Percentiles rank a stretch among this genome's conserved stretches.
phyloP scores from a whole-genome alignment of 2,329 filamentous ascomycete species.

The Paracoccidioides brasiliensis region DNA sequence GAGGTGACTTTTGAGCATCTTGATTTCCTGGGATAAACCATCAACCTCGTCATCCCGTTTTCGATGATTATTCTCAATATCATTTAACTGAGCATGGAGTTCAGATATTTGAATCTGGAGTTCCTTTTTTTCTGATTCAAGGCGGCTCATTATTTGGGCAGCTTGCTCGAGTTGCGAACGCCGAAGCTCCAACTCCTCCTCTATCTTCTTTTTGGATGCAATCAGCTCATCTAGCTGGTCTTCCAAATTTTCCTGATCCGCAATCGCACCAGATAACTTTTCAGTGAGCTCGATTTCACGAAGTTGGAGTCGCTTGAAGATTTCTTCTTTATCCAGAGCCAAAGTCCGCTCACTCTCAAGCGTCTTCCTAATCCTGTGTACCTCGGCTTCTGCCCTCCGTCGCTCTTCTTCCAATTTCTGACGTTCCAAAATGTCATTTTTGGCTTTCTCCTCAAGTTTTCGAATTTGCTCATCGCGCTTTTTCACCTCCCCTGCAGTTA shows the following conservation, averaged over 20 bases:
- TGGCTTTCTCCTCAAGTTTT: slow-evolving; percentile 72
- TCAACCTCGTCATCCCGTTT: slow-evolving; percentile 66
- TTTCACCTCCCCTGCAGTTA: slow-evolving; percentile 87
- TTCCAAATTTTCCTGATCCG: slow-evolving; percentile 88
- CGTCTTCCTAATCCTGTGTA: slow-evolving; percentile 81
- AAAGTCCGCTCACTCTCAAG: slow-evolving; percentile 92
- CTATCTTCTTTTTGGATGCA: slow-evolving; percentile 74
- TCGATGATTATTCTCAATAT: slow-evolving; percentile 56
- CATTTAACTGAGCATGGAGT: slow-evolving; percentile 57
- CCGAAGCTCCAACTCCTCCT: slow-evolving; percentile 68
- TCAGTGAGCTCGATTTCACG: slow-evolving; percentile 88
- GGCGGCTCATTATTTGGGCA: slow-evolving; percentile 65
- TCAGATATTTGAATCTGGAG: slow-evolving; percentile 54
- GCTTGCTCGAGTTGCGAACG: slow-evolving; percentile 83
- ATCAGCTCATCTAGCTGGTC: slow-evolving; percentile 85
- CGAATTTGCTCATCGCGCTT: slow-evolving; percentile 89
- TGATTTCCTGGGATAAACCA: slow-evolving; percentile 66
- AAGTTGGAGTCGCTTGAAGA: slow-evolving; percentile 87
- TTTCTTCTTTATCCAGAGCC: slow-evolving; percentile 95
- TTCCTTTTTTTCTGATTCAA: slow-evolving; percentile 76
- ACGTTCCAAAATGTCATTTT: slow-evolving; percentile 58
- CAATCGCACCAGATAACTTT: slow-evolving; percentile 79
- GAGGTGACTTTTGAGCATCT: slow-evolving; percentile 83
- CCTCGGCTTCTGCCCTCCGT: slow-evolving; percentile 71
- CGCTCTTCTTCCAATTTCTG: slow-evolving; percentile 82